phyloP scores from a whole-genome alignment of 768 basidiomycete species.

The Macrolepiota albuminosa region DNA sequence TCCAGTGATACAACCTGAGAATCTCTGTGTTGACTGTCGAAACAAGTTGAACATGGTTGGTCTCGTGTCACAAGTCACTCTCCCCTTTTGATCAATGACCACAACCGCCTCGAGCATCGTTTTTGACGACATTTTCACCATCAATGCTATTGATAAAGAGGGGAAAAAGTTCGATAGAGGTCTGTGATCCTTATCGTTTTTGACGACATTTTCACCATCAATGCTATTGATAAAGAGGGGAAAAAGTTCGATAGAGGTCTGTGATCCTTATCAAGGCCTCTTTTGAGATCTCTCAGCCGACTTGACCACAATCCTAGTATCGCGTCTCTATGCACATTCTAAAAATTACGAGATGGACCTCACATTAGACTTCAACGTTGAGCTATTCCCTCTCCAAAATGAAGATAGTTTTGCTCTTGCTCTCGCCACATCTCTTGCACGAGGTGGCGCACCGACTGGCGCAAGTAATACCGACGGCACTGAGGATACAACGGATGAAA shows the following conservation, averaged over 20 bases:
- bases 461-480: conserved; percentile 43
- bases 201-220: conserved; percentile 89
- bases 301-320: conserved; percentile 50
- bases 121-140: conserved; percentile 92
- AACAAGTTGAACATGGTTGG: background rate
- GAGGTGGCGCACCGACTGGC: conserved; percentile 42
- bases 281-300: background rate
- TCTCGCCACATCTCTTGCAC: conserved; percentile 74
- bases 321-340: conserved; percentile 84
- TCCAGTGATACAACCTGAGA: conserved; percentile 1
- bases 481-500: conserved; percentile 55
- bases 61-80: conserved; percentile 6
- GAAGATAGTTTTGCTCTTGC: conserved; percentile 80
- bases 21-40: background rate
- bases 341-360: conserved; percentile 91
- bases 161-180: conserved; percentile 99
- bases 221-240: conserved; percentile 83
- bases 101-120: conserved; percentile 68
- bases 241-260: conserved; percentile 97
- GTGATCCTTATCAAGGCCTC: conserved; percentile 18
- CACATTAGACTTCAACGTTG: conserved; percentile 91
- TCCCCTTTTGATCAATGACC: conserved; percentile 35
- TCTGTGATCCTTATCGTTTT: conserved; percentile 86
- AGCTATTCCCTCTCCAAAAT: conserved; percentile 71
- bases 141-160: conserved; percentile 80